Percentiles rank a stretch among this genome's conserved stretches.
phyloP scores from a whole-genome alignment of 495 filamentous ascomycete species.

The Aspergillus wentii region DNA sequence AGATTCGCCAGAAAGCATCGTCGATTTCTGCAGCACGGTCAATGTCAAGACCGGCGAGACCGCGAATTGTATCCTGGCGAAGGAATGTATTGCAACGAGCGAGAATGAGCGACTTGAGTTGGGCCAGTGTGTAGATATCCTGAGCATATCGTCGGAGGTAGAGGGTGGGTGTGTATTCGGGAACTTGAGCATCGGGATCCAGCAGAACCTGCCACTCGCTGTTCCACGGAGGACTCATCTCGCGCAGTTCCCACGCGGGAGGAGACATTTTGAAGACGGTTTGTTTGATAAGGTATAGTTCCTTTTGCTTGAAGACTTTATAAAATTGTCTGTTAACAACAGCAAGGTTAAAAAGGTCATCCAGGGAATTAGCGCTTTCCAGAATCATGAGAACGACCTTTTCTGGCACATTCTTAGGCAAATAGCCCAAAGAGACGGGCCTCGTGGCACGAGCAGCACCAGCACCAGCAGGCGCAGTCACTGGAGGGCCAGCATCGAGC shows the following conservation, averaged over 20 bases:
- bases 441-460: slow-evolving; percentile 8
- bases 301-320: slow-evolving; percentile 55
- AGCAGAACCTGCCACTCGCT: slow-evolving; percentile 35
- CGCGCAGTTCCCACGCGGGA: slow-evolving; percentile 62
- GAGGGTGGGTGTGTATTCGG: slow-evolving; percentile 51
- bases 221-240: slow-evolving; percentile 54
- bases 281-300: slow-evolving; percentile 51
- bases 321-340: slow-evolving; percentile 56
- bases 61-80: slow-evolving; percentile 52
- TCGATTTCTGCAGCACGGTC: slow-evolving; percentile 51
- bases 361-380: slow-evolving; percentile 42
- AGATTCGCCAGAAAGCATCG: slow-evolving; percentile 64
- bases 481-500: slow-evolving; percentile 29
- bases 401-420: slow-evolving; percentile 43
- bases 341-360: slow-evolving; percentile 55
- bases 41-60: slow-evolving; percentile 48
- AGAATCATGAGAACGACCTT: slow-evolving; percentile 48
- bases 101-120: slow-evolving; percentile 56
- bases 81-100: slow-evolving; percentile 55
- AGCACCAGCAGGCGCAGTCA: slow-evolving; percentile 14
- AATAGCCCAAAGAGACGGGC: slow-evolving; percentile 1
- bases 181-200: slow-evolving; percentile 43
- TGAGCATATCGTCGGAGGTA: slow-evolving; percentile 54
- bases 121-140: slow-evolving; percentile 55
- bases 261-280: slow-evolving; percentile 53